Evolutionary conservation across 108 stramenopile species (phyloP).

Genomic region (Nitzschia palea): DNA sequence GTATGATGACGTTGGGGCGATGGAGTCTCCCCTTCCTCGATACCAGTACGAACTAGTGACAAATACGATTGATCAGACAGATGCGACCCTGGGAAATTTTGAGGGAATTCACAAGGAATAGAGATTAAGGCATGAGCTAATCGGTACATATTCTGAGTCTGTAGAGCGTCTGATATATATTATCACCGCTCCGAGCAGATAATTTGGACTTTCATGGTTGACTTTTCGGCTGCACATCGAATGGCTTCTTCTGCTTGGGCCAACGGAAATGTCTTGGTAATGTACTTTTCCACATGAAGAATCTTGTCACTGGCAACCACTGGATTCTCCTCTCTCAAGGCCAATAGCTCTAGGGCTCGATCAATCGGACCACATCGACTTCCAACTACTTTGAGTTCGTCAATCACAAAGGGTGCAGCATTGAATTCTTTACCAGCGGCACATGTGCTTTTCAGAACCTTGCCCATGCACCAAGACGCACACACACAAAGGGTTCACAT

Average conservation of each 20-base stretch:
- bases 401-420: conserved; percentile 78
- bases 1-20: too few species aligned
- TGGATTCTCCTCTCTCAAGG: conserved; percentile 3
- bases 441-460: conserved; percentile 68
- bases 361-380: conserved; percentile 71
- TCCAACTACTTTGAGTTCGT: conserved; percentile 72
- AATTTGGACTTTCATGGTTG: conserved; percentile 74
- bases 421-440: conserved; percentile 65
- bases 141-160: too few species aligned
- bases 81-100: too few species aligned
- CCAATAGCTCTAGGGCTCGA: conserved; percentile 56
- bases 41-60: too few species aligned
- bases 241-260: conserved; percentile 57
- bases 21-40: too few species aligned
- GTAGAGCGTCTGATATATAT: too few species aligned
- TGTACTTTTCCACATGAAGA: conserved; percentile 56
- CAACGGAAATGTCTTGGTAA: conserved; percentile 66
- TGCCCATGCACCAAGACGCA: background rate
- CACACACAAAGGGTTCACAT: too few species aligned
- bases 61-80: too few species aligned
- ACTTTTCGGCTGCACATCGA: conserved; percentile 56
- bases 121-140: too few species aligned
- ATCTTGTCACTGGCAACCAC: conserved; percentile 12
- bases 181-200: conserved; percentile 29
- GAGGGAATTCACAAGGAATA: too few species aligned